These are phyloP conservation scores for Fusarium miscanthi DNA, from an alignment of 2,329 filamentous ascomycete genomes.

Conservation along the genomic window DNA sequence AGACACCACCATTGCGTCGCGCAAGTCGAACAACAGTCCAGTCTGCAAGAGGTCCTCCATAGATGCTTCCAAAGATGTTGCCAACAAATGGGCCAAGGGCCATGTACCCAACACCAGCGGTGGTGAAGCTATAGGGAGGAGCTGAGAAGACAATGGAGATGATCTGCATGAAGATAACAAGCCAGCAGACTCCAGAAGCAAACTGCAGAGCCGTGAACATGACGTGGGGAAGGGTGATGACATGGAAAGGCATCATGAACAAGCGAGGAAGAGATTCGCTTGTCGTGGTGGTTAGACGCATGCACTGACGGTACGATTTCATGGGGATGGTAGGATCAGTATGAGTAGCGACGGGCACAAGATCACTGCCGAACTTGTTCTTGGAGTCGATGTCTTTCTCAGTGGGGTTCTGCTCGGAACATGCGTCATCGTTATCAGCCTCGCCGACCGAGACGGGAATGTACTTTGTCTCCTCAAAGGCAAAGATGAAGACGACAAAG, in stretches of 20 bases:
- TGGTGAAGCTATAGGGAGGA: slow-evolving; percentile 47
- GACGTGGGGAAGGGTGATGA: slow-evolving; percentile 52
- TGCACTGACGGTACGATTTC: slow-evolving; percentile 34
- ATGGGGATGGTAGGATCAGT: slow-evolving; percentile 14
- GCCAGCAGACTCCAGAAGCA: slow-evolving; percentile 45
- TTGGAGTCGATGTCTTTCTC: slow-evolving; percentile 7
- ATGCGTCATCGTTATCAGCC: background rate
- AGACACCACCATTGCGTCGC: slow-evolving; percentile 53
- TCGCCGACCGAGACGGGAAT: slow-evolving; percentile 30
- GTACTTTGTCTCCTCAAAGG: slow-evolving; percentile 49
- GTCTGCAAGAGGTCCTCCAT: slow-evolving; percentile 54
- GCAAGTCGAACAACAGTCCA: slow-evolving; percentile 52
- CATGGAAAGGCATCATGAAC: slow-evolving; percentile 34
- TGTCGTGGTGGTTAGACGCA: slow-evolving; percentile 35
- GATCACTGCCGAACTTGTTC: background rate
- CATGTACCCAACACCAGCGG: slow-evolving; percentile 46
- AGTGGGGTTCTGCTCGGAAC: background rate
- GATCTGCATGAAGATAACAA: slow-evolving; percentile 43
- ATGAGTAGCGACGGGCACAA: background rate
- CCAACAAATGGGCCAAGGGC: slow-evolving; percentile 50
- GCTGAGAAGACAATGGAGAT: slow-evolving; percentile 51
- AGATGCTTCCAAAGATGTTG: slow-evolving; percentile 52
- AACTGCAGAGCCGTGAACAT: slow-evolving; percentile 55
- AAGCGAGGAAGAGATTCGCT: slow-evolving; percentile 28
- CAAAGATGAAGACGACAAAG: slow-evolving; percentile 36